phyloP scores from a whole-genome alignment of 352 stramenopile species.

The Phytopythium kandeliae region DNA sequence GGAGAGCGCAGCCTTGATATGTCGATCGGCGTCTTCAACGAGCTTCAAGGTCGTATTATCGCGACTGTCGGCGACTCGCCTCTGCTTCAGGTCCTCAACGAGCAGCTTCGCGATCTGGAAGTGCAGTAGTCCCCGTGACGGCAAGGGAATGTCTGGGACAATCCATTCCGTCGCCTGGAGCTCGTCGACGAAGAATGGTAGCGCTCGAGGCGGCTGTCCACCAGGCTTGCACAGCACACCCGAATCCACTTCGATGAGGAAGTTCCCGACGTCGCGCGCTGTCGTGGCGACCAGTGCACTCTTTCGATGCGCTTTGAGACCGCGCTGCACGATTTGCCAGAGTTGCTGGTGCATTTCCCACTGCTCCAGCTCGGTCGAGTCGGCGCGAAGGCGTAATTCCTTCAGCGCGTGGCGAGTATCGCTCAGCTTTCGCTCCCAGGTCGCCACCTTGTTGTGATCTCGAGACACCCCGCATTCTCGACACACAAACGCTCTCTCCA shows the following conservation, averaged over 20 bases:
- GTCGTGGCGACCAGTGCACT: conserved; percentile 23
- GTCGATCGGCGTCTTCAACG: conserved; percentile 1
- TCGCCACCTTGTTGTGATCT: conserved; percentile 3
- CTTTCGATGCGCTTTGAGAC: conserved; percentile 22
- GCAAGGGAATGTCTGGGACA: conserved; percentile 26
- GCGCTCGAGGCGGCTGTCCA: conserved; percentile 8
- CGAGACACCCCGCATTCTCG: conserved; percentile 15
- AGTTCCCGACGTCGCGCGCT: conserved; percentile 34
- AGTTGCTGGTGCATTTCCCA: conserved; percentile 23
- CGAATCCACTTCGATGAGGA: conserved; percentile 14
- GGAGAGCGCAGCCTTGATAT: conserved; percentile 1
- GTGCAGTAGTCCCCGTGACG: conserved; percentile 33
- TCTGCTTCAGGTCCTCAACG: conserved; percentile 7
- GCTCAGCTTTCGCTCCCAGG: conserved; percentile 13
- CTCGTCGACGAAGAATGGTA: conserved; percentile 23
- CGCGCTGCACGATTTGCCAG: conserved; percentile 13
- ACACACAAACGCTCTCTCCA: conserved; percentile 6
- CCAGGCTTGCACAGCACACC: not conserved
- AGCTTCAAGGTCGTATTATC: not conserved
- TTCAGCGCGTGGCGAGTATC: conserved; percentile 1
- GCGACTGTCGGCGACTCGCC: not conserved
- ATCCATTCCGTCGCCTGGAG: conserved; percentile 35
- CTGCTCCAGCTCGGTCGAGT: conserved; percentile 8
- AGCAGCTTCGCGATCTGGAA: conserved; percentile 41
- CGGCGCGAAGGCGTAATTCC: not conserved